phyloP scores from a whole-genome alignment of 805 yeast genomes.

The Blastobotrys attinorum region DNA sequence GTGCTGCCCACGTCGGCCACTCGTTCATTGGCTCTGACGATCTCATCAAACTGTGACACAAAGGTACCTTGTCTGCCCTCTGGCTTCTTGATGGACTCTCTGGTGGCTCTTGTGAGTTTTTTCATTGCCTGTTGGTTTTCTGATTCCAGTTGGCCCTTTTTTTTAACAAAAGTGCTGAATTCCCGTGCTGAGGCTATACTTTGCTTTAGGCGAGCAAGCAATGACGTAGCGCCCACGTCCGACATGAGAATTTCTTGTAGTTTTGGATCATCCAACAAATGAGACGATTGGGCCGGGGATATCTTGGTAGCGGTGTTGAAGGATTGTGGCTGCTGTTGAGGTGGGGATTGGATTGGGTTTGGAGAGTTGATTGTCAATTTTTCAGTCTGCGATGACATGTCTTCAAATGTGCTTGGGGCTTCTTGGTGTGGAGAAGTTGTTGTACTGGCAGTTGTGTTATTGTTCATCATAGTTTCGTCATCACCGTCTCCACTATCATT shows the following conservation, averaged over 20 bases:
- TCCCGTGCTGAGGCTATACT: slow-evolving; percentile 80
- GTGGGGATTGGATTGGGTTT: too few species aligned
- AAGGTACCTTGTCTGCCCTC: slow-evolving; percentile 58
- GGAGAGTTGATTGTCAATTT: not conserved
- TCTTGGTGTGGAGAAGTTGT: too few species aligned
- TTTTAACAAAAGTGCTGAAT: slow-evolving; percentile 67
- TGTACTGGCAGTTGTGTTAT: too few species aligned
- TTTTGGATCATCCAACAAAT: slow-evolving; percentile 29
- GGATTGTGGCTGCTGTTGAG: not conserved
- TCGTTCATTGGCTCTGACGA: slow-evolving; percentile 73
- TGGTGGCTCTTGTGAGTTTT: slow-evolving; percentile 55
- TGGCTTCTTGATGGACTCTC: slow-evolving; percentile 41
- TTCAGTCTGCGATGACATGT: not conserved
- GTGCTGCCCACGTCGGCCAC: slow-evolving; percentile 63
- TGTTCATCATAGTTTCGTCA: too few species aligned
- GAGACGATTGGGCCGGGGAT: slow-evolving; percentile 8
- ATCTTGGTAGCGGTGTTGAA: too few species aligned
- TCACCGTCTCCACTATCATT: too few species aligned
- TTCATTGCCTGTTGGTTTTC: slow-evolving; percentile 68
- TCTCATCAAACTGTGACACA: slow-evolving; percentile 52
- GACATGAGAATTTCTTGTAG: slow-evolving; percentile 28
- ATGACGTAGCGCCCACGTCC: slow-evolving; percentile 58
- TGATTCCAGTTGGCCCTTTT: slow-evolving; percentile 69
- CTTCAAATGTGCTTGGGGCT: too few species aligned
- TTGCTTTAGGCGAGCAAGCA: slow-evolving; percentile 68